Conservation (phyloP, 2,329 filamentous ascomycete genomes). For the Fusarium nematophilum region DNA sequence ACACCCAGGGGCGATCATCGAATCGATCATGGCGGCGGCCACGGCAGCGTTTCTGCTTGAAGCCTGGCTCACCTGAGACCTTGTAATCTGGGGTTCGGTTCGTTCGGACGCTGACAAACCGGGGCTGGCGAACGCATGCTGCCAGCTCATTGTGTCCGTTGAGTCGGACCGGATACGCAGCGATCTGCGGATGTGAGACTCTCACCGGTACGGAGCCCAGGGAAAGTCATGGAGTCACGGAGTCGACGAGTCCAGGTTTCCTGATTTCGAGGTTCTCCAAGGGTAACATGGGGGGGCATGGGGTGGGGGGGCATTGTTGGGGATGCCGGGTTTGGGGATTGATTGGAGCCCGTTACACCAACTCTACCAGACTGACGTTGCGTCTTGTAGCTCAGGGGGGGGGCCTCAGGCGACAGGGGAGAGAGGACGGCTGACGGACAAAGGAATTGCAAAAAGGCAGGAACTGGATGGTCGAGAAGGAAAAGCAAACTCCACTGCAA, state of each 20-base stretch:
- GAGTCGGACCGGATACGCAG: constrained; percentile 22
- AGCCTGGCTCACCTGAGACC: neutral
- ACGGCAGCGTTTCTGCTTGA: constrained; percentile 6
- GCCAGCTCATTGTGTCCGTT: constrained; percentile 3
- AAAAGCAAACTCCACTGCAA: constrained; percentile 25
- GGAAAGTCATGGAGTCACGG: neutral
- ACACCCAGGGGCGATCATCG: constrained; percentile 6
- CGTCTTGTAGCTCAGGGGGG: neutral
- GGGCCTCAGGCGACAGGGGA: neutral
- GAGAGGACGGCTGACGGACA: constrained; percentile 20
- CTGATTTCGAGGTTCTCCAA: constrained; percentile 3
- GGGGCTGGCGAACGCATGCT: neutral
- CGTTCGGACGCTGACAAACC: neutral
- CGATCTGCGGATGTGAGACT: constrained; percentile 5
- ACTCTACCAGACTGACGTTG: constrained; percentile 2
- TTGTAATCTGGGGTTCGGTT: constrained; percentile 18
- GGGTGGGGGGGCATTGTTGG: constrained; percentile 15
- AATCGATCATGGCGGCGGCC: constrained; percentile 3
- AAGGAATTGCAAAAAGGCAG: constrained; percentile 22
- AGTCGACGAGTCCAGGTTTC: neutral
- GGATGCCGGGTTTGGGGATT: constrained; percentile 6
- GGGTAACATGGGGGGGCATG: constrained; percentile 7
- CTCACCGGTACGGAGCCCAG: constrained; percentile 7
- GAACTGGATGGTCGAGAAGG: constrained; percentile 15
- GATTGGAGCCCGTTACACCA: constrained; percentile 11